Evolutionary conservation across 495 filamentous ascomycete genomes (phyloP), one percentile per base, ranked within the genome.

Genomic region (Talaromyces wortmannii): DNA sequence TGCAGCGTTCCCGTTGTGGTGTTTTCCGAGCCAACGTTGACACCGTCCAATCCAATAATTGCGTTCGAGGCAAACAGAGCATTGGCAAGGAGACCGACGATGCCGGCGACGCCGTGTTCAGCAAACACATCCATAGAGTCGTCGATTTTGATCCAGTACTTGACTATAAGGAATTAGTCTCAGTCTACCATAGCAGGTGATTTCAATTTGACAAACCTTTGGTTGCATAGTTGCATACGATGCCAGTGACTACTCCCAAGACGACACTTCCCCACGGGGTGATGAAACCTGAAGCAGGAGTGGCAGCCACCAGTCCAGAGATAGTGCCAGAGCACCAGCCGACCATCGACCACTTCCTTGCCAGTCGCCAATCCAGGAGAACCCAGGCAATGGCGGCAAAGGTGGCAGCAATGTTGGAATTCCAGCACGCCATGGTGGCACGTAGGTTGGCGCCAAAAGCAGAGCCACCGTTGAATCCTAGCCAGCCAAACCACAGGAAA

Each of bases 331-430:
- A 98, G 72, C 94, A 98, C 89, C 94, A 96, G 52, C 94, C 94
- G 62, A 98, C 94, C 81, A 97, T 95, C 2, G 92, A 96, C 94
- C 94, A 97, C 77, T 98, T 98, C 68, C 86, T 85, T 47, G 95
- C 94, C 46, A 98, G 79, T 48, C 94, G 84, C 82, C 84, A 98
- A 77, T 98, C 94, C 63, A 97, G 88, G 47, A 98, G 64, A 58
- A 87, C 84, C 94, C 94, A 98, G 49, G 90, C 86, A 56, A 90
- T 86, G 48, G 89, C 87, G 17, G 79, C 92, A 59, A 96, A 92
- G 63, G 87, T 89, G 57, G 91, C 94, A 18, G 91, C 92, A 61
- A 97, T 63, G 75, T 95, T 96, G 44, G 87, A 87, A 79, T 97
- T 97, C 90, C 92, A 96, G 83, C 90, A 97, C 33, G 94, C 92